Evolutionary conservation across 768 basidiomycete species (phyloP), one percentile per base, ranked within the genome.

Genomic region (Rhizopogon vesiculosus): DNA sequence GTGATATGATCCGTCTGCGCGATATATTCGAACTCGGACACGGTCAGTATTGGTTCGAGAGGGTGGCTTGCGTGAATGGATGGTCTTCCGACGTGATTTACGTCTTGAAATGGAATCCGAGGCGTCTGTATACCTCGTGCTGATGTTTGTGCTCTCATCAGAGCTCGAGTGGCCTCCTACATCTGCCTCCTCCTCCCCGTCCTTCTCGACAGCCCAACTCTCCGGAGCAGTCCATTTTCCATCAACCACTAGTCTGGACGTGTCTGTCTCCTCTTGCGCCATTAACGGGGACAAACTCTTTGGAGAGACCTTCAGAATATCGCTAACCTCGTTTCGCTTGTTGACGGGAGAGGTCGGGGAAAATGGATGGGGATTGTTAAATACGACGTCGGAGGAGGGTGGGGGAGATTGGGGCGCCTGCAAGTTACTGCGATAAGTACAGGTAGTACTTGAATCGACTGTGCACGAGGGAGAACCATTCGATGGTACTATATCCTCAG

Each of bases 21-120:
- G 81, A 65, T 92, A 89, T 55, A 97, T 86, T 44, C 93, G 83
- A 56, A 96, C 82, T 57, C 75, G 78, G 62, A 83, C 86, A 28
- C 59, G 53, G 40, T 69, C 69, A 39, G 53, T 58, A 2, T 59
- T 59, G 10, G 58, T 15, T 10, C 61, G 58, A 1, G 68, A 60
- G 3, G 56, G 2, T 5, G 53, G 55, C 45, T 54, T 67, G 40
- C 59, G 64, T 3, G 65, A 12, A 51, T 57, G 52, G 35, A 64
- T 61, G 0, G 59, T 64, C 56, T 70, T 67, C 42, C 59, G 67
- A 45, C 64, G 67, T 31, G 55, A 61, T 42, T 61, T 64, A 45
- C 62, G 71, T 43, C 42, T 62, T 13, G 61, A 18, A 0, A 44
- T 12, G 19, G 59, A 29, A 39, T 64, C 61, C 4, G 46, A 48